Conservation (phyloP, 805 yeast genomes). For the Saturnispora saitoi region DNA sequence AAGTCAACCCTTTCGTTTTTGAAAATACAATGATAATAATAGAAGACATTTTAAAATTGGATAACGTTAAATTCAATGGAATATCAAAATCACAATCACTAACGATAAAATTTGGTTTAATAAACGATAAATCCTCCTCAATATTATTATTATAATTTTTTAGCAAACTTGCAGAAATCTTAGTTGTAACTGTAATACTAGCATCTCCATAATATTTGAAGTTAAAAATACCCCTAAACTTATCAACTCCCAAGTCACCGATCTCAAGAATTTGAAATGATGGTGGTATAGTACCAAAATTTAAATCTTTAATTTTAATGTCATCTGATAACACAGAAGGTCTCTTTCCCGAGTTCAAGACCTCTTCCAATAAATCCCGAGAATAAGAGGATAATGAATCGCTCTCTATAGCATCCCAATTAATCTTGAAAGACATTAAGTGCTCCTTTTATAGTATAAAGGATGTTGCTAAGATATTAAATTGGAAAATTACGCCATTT, state of each 20-base stretch:
- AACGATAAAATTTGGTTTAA: conserved; percentile 57
- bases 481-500: no score
- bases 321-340: conserved; percentile 65
- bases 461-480: no score
- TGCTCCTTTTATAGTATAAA: no score
- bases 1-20: conserved; percentile 72
- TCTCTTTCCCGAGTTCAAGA: conserved; percentile 63
- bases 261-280: conserved; percentile 70
- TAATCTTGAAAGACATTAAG: conserved; percentile 66
- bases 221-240: conserved; percentile 77
- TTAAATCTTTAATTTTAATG: conserved; percentile 57
- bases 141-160: conserved; percentile 44
- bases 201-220: conserved; percentile 71
- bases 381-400: conserved; percentile 56
- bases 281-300: conserved; percentile 70
- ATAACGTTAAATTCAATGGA: conserved; percentile 67
- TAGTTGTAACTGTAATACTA: conserved; percentile 62
- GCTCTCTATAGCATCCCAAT: conserved; percentile 68
- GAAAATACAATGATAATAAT: conserved; percentile 80
- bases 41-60: conserved; percentile 65
- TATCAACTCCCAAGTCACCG: conserved; percentile 69
- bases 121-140: conserved; percentile 33
- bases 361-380: conserved; percentile 56
- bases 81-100: conserved; percentile 64
- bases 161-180: conserved; percentile 78